These are phyloP conservation scores for Trichomonascaceae sp. DNA, from an alignment of 1,139 yeast species.

Conservation along the genomic window DNA sequence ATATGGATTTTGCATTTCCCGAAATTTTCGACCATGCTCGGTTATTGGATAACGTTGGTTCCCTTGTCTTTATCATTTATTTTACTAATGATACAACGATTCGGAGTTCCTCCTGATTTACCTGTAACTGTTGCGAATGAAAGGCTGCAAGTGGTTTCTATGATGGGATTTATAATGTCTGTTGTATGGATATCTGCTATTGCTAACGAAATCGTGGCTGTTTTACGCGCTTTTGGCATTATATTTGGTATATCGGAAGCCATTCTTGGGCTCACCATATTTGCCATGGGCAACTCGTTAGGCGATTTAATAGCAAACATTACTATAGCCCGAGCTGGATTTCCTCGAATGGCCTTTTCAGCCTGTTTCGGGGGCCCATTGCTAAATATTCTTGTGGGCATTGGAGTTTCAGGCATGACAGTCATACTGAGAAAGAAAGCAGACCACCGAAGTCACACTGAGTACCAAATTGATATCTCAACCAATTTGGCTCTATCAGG, in stretches of 20 bases:
- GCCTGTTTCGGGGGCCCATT: conserved; percentile 96
- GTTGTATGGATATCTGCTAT: conserved; percentile 68
- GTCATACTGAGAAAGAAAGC: conserved; percentile 32
- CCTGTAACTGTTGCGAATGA: conserved; percentile 8
- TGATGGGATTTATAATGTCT: conserved; percentile 59
- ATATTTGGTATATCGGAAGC: conserved; percentile 67
- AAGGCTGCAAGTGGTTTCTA: conserved; percentile 16
- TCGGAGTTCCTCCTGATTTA: conserved; percentile 9
- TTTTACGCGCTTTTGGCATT: conserved; percentile 58
- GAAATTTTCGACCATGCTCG: not conserved
- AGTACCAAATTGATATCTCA: conserved; percentile 38
- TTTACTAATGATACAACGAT: conserved; percentile 8
- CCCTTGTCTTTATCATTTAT: conserved; percentile 7
- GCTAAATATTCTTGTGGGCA: conserved; percentile 53
- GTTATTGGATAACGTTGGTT: conserved; percentile 45
- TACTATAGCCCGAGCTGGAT: conserved; percentile 79
- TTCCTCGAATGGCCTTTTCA: conserved; percentile 86
- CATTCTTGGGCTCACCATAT: conserved; percentile 73
- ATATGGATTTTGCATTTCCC: conserved; percentile 15
- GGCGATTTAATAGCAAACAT: conserved; percentile 86
- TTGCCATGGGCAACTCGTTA: conserved; percentile 87
- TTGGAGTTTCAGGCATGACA: conserved; percentile 61
- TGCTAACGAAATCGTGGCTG: conserved; percentile 70
- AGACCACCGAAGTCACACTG: conserved; percentile 14
- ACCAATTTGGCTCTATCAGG: conserved; percentile 47